A percentile compares a stretch with the other conserved stretches of the same genome.
phyloP scores from a whole-genome alignment of 805 yeast genomes.

The Suhomyces sp. region DNA sequence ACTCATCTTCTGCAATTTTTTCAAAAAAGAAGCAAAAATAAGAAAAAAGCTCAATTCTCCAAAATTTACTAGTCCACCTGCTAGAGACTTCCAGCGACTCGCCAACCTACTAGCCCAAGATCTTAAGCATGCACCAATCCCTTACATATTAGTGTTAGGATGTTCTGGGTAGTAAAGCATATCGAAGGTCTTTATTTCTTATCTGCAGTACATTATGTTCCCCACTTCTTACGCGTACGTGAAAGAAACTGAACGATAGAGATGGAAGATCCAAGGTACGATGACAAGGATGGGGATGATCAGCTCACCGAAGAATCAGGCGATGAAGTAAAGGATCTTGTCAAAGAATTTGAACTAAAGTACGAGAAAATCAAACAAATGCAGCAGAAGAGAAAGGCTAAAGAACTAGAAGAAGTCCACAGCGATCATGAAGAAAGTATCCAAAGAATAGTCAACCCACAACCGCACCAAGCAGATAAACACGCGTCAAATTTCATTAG shows the following conservation, averaged over 20 bases:
- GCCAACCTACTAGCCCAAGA: too few relatives aligned
- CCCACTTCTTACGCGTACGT: not conserved
- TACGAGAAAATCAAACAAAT: conserved; percentile 12
- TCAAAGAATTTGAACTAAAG: conserved; percentile 30
- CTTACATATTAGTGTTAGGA: not conserved
- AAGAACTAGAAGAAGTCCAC: conserved; percentile 1
- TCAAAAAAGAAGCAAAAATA: not conserved
- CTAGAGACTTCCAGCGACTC: too few relatives aligned
- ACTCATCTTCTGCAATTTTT: too few relatives aligned
- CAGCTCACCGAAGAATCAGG: conserved; percentile 36
- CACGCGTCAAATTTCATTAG: conserved; percentile 16
- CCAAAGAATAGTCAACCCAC: not conserved
- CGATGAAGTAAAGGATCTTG: conserved; percentile 36
- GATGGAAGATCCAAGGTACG: conserved; percentile 36
- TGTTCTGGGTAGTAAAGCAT: too few relatives aligned
- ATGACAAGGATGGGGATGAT: conserved; percentile 19
- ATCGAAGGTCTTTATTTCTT: not conserved
- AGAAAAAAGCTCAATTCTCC: not conserved
- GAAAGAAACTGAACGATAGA: not conserved
- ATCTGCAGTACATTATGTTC: not conserved
- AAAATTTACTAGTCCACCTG: too few relatives aligned
- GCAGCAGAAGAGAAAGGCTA: not conserved
- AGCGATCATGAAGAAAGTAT: not conserved
- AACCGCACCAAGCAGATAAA: not conserved
- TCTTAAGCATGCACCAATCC: too few relatives aligned